Evolutionary conservation across 306 rosid species (phyloP).

Genomic region (Glycine tomentella): DNA sequence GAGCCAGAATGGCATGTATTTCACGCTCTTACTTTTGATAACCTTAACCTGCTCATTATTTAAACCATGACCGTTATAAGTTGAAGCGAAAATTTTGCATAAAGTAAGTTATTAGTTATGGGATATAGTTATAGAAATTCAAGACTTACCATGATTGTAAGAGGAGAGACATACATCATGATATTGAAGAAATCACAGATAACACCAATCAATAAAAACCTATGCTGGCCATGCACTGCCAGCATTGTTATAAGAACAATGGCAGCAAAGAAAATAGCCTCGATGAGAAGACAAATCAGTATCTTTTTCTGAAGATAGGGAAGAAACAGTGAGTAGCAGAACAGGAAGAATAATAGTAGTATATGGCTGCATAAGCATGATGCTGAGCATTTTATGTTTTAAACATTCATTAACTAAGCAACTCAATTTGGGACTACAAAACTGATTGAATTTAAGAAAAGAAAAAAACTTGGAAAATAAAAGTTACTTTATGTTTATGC

Average conservation of each 20-base stretch:
- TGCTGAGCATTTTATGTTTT: too few species aligned
- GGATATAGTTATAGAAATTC: background rate
- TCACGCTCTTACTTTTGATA: conserved; percentile 64
- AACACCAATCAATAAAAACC: conserved; percentile 71
- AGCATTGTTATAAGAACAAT: conserved; percentile 53
- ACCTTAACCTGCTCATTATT: conserved; percentile 56
- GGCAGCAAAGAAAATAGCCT: conserved; percentile 49
- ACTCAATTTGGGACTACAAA: too few species aligned
- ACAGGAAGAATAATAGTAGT: background rate
- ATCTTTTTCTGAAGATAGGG: conserved; percentile 59
- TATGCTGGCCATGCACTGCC: conserved; percentile 49
- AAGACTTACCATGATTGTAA: conserved; percentile 63
- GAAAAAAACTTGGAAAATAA: too few species aligned
- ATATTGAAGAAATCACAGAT: conserved; percentile 70
- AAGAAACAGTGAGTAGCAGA: background rate
- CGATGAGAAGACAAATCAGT: background rate
- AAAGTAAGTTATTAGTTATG: background rate
- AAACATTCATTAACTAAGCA: too few species aligned
- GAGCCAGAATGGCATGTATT: conserved; percentile 75
- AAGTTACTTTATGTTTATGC: too few species aligned
- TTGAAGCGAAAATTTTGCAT: background rate
- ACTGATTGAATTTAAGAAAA: too few species aligned
- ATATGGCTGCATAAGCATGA: too few species aligned
- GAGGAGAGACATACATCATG: conserved; percentile 72
- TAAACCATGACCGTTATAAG: background rate